Percentiles rank a stretch among this genome's conserved stretches.
phyloP scores from a whole-genome alignment of 129 eudicot species.

The Glebionis coronaria region DNA sequence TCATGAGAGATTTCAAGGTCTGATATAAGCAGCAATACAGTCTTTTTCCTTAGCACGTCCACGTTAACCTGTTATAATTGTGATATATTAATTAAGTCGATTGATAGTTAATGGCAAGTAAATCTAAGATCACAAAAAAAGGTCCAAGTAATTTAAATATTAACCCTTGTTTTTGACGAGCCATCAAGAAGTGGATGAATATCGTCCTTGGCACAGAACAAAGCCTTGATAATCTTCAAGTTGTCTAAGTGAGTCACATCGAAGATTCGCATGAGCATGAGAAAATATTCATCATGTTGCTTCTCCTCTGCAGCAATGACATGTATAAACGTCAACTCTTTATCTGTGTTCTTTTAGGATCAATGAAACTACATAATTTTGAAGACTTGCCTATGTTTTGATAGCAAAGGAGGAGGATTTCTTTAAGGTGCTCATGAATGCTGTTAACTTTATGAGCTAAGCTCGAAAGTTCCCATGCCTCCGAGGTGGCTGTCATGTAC shows the following conservation, averaged over 20 bases:
- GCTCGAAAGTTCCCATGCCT: conserved; percentile 91
- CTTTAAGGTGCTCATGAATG: conserved; percentile 68
- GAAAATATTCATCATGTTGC: conserved; percentile 65
- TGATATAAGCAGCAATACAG: conserved; percentile 70
- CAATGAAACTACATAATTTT: conserved; percentile 4
- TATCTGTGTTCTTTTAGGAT: neutral
- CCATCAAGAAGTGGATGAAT: conserved; percentile 63
- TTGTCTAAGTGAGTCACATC: conserved; percentile 67
- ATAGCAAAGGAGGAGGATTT: conserved; percentile 54
- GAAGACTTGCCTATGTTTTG: conserved; percentile 59
- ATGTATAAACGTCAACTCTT: conserved; percentile 2
- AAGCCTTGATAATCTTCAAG: conserved; percentile 63
- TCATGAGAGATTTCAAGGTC: conserved; percentile 62
- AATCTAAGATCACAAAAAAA: conserved; percentile 1
- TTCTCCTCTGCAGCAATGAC: conserved; percentile 64
- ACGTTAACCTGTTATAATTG: conserved; percentile 51
- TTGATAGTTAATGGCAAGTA: conserved; percentile 6
- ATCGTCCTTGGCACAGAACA: conserved; percentile 71
- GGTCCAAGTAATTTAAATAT: neutral
- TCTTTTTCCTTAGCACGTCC: conserved; percentile 63
- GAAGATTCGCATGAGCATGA: conserved; percentile 57
- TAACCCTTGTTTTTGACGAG: conserved; percentile 54
- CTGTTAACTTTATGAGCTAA: conserved; percentile 68
- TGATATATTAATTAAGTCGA: neutral
- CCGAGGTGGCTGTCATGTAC: conserved; percentile 58